These are phyloP conservation scores for Aleurites moluccanus DNA, from an alignment of 441 rosid genomes.

Conservation along the genomic window DNA sequence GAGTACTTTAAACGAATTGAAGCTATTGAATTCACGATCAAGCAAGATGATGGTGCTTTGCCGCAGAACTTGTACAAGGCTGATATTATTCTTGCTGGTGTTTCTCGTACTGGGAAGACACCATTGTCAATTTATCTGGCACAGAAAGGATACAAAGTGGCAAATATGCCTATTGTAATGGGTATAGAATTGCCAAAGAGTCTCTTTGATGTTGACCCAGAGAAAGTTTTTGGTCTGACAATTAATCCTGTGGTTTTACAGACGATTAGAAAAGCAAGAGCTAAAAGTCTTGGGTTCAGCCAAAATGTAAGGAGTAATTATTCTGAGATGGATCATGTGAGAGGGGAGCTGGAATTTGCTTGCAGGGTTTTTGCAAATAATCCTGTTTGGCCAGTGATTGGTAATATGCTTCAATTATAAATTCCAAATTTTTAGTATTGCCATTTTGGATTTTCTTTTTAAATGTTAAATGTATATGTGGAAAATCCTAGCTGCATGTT, in stretches of 20 bases:
- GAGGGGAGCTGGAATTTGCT: constrained; percentile 67
- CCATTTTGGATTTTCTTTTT: background rate
- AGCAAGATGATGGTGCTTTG: constrained; percentile 82
- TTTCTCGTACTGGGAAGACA: constrained; percentile 86
- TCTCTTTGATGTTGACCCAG: constrained; percentile 61
- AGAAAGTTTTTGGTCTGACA: constrained; percentile 75
- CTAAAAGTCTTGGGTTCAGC: constrained; percentile 65
- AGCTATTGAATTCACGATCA: constrained; percentile 85
- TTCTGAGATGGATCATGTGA: constrained; percentile 75
- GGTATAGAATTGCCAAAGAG: constrained; percentile 63
- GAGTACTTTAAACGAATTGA: constrained; percentile 71
- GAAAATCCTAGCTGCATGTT: background rate
- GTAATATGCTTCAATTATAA: constrained; percentile 35
- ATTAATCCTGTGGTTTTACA: constrained; percentile 70
- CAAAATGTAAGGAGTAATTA: constrained; percentile 52
- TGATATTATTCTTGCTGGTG: constrained; percentile 75
- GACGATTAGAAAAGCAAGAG: constrained; percentile 70
- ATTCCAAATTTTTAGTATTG: background rate
- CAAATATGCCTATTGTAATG: constrained; percentile 82
- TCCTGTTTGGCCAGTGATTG: constrained; percentile 85
- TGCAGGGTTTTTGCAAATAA: constrained; percentile 60
- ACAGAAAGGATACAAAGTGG: constrained; percentile 85
- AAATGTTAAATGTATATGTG: background rate
- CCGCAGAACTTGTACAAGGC: constrained; percentile 70
- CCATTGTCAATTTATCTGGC: constrained; percentile 77